phyloP scores from a whole-genome alignment of 1,284 basidiomycete species.

The Thelephora terrestris region DNA sequence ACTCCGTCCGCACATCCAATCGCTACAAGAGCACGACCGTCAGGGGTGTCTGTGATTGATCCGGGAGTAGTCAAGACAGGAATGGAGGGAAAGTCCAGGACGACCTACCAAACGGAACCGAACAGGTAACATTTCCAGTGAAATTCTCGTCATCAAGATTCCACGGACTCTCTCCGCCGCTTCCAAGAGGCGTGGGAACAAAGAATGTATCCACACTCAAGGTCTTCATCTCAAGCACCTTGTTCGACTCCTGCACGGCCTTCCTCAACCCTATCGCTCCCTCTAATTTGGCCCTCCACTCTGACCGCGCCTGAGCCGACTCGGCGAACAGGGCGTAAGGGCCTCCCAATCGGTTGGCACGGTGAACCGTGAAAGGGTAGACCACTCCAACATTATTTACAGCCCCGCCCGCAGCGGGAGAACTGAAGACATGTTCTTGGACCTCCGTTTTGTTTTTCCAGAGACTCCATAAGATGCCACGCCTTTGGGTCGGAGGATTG shows the following conservation, averaged over 20 bases:
- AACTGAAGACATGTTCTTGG: no score
- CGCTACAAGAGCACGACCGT: no score
- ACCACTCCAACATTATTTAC: no score
- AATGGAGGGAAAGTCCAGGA: neutral
- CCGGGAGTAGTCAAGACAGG: slow-evolving; percentile 30
- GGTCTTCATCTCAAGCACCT: slow-evolving; percentile 84
- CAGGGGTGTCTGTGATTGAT: slow-evolving; percentile 57
- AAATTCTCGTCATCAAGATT: no score
- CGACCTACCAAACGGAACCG: slow-evolving; percentile 78
- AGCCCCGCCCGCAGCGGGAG: no score
- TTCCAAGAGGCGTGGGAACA: slow-evolving; percentile 39
- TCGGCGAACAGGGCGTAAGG: no score
- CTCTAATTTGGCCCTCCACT: slow-evolving; percentile 88
- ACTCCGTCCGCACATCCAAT: slow-evolving; percentile 95
- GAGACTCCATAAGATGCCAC: slow-evolving; percentile 28
- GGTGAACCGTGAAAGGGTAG: no score
- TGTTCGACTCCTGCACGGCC: slow-evolving; percentile 85
- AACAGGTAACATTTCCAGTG: no score
- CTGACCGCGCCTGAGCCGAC: no score
- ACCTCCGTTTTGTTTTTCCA: no score
- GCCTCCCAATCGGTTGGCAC: no score
- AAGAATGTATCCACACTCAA: slow-evolving; percentile 84
- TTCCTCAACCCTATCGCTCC: slow-evolving; percentile 80
- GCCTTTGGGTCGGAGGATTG: no score
- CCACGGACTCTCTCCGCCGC: slow-evolving; percentile 42